Conservation (phyloP, 495 filamentous ascomycete genomes). For the Thermochaetoides thermophila region DNA sequence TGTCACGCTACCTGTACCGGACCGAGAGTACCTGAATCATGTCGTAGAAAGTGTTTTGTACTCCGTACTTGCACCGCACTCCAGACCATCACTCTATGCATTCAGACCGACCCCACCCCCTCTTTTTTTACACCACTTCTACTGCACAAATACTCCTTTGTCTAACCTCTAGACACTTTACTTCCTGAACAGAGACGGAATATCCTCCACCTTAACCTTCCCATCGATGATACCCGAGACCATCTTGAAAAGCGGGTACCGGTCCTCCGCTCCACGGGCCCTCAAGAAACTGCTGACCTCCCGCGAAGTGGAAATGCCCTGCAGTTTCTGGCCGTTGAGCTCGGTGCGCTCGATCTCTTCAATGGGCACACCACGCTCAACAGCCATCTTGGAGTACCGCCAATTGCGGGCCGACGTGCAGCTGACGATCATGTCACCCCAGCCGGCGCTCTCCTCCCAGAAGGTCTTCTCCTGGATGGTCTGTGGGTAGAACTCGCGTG, state of each 20-base stretch:
- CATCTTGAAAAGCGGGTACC: conserved; percentile 84
- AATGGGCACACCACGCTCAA: conserved; percentile 64
- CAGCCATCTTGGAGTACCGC: conserved; percentile 77
- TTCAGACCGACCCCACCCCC: too few relatives aligned
- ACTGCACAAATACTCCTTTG: neutral
- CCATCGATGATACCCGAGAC: conserved; percentile 55
- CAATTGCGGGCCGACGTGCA: conserved; percentile 87
- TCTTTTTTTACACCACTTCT: neutral
- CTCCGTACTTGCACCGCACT: too few relatives aligned
- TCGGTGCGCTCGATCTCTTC: conserved; percentile 77
- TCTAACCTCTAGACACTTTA: neutral
- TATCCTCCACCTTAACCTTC: conserved; percentile 42
- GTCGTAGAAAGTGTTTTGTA: too few relatives aligned
- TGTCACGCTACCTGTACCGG: too few relatives aligned
- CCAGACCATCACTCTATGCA: too few relatives aligned
- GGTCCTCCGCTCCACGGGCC: conserved; percentile 54
- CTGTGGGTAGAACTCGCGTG: conserved; percentile 76
- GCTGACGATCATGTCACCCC: conserved; percentile 90
- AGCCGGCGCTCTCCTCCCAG: conserved; percentile 89
- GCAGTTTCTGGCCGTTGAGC: conserved; percentile 93
- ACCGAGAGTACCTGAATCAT: too few relatives aligned
- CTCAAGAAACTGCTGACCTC: conserved; percentile 85
- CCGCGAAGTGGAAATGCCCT: conserved; percentile 79
- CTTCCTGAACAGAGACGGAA: conserved; percentile 41
- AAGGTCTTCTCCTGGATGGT: conserved; percentile 70